Evolutionary conservation across 257 asterid species (phyloP).

Genomic region (Nicotiana benthamiana): DNA sequence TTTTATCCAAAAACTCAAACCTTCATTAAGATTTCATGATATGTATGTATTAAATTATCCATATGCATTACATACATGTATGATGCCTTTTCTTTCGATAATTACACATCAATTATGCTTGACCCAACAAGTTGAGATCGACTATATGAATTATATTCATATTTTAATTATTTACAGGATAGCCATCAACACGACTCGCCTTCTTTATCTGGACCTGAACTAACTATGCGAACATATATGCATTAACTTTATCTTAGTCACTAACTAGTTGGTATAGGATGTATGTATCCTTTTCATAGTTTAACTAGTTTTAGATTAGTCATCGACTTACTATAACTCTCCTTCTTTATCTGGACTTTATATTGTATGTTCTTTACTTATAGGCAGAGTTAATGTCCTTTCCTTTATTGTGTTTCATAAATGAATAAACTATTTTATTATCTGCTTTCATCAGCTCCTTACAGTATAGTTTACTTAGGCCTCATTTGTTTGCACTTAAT

Average conservation of each 20-base stretch:
- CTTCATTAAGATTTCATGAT: not conserved
- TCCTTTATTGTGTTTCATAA: not conserved
- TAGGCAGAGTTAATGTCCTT: not conserved
- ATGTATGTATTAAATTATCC: constrained; percentile 9
- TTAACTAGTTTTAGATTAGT: not conserved
- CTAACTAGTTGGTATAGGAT: not conserved
- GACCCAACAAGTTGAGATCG: not conserved
- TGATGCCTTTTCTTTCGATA: not conserved
- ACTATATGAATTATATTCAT: not conserved
- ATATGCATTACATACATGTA: not conserved
- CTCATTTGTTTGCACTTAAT: no score
- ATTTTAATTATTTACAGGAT: not conserved
- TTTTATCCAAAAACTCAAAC: not conserved
- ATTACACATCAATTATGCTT: not conserved
- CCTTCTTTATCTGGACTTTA: not conserved
- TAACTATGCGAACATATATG: not conserved
- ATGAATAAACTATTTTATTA: not conserved
- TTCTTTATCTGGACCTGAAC: not conserved
- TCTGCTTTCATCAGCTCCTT: not conserved
- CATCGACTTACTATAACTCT: not conserved
- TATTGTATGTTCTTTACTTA: not conserved
- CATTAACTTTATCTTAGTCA: not conserved
- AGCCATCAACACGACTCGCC: not conserved
- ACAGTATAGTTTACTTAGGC: not conserved
- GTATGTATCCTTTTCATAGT: not conserved